These are phyloP conservation scores for Myrica gale DNA, from an alignment of 306 rosid species.

Conservation along the genomic window DNA sequence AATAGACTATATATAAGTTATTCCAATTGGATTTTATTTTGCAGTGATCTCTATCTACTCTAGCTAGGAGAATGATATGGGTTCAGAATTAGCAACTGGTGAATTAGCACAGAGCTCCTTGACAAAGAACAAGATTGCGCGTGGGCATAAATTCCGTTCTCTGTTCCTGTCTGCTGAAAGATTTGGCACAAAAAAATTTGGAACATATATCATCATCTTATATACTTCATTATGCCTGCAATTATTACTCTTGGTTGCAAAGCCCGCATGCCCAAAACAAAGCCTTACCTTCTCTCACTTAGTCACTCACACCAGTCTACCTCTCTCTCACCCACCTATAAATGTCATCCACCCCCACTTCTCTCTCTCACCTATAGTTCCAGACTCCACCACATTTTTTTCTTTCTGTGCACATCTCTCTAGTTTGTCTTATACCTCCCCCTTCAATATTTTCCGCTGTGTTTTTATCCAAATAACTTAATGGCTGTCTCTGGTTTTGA, in stretches of 20 bases:
- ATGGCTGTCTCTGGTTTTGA: slow-evolving; percentile 93
- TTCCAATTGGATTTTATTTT: too few species aligned
- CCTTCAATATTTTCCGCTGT: background rate
- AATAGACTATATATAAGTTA: too few species aligned
- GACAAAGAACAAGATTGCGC: slow-evolving; percentile 42
- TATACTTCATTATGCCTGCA: slow-evolving; percentile 92
- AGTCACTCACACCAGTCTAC: slow-evolving; percentile 16
- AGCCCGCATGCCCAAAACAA: slow-evolving; percentile 86
- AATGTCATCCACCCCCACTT: slow-evolving; percentile 52
- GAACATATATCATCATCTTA: slow-evolving; percentile 50
- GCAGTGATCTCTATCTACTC: background rate
- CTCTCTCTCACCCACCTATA: slow-evolving; percentile 66
- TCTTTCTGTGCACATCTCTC: background rate
- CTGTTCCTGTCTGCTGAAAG: slow-evolving; percentile 39
- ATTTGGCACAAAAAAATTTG: slow-evolving; percentile 40
- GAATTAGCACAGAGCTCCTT: slow-evolving; percentile 18
- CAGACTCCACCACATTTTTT: background rate
- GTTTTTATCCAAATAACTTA: background rate
- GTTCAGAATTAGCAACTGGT: slow-evolving; percentile 32
- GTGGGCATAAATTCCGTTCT: slow-evolving; percentile 50
- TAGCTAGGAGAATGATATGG: background rate
- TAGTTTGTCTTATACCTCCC: slow-evolving; percentile 12
- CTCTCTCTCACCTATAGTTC: slow-evolving; percentile 42
- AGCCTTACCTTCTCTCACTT: slow-evolving; percentile 28
- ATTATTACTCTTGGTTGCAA: slow-evolving; percentile 96